Base-by-base conservation (phyloP, 306 rosid species). In the Ziziphus jujuba region DNA sequence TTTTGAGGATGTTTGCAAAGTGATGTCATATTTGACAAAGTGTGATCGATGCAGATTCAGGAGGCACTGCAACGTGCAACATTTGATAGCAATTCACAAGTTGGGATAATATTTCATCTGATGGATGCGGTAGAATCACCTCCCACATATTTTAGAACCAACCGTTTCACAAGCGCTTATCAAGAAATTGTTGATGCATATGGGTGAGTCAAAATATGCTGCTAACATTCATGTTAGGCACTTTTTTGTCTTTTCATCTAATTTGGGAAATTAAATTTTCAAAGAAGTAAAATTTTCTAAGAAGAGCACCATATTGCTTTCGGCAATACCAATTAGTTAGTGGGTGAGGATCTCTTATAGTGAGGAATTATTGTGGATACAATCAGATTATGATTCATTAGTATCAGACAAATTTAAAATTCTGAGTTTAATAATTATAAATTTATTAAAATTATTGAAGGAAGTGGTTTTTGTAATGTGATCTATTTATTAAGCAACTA, bases 141-240 rank as follows among this genome's bases (percentile, higher is more conserved):
- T 60, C 99, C 99, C 28, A 95, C 99, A 44, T 87, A 85, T 85
- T 90, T 95, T 75, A 88, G 88, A 86, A 88, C 97, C 56, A 95
- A 95, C 73, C n/a, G 51, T 79, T 88, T 95, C 82, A 95, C 99
- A n/a, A 84, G 62, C 75, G 87, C 96, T 25, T 95, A 86, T 79
- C 99, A 95, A 72, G 99, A 90, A 87, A 95, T 95, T 74, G 99
- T 95, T 68, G 97, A 95, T 77, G 99, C 99, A 68, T 95, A 95
- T 72, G 99, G 99, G 99, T 95, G 82, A 85, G 97, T 81, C 38
- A 72, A 67, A 61, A 48, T 57, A 52, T 76, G 23, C 69, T 66
- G 15, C 56, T 61, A 5, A 47, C 65, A 57, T 57, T 2, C 24
- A 55, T 12, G 11, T n/a, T 23, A 25, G 31, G 22, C 31, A 17